Conservation (phyloP, 495 filamentous ascomycete genomes). For the Daldinia concentrica region DNA sequence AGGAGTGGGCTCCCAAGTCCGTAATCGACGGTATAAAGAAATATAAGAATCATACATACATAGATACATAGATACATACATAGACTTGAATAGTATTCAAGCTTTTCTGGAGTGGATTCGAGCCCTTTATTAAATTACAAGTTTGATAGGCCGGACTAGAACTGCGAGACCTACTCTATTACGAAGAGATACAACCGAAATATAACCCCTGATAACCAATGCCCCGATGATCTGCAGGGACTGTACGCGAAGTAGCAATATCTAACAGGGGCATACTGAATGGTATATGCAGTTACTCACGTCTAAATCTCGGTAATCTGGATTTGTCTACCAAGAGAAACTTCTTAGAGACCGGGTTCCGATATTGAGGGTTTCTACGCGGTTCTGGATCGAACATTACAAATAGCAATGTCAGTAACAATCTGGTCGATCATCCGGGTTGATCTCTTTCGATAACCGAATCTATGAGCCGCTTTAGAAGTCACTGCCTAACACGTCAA, state of each 20-base stretch:
- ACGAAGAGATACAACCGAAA: neutral
- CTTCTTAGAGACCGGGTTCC: neutral
- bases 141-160: neutral
- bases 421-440: neutral
- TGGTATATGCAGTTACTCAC: neutral
- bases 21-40: neutral
- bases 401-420: neutral
- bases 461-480: neutral
- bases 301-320: slow-evolving; percentile 25
- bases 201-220: neutral
- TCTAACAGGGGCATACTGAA: neutral
- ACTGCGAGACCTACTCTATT: neutral
- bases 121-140: neutral
- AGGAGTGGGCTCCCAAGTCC: neutral
- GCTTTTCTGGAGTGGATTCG: neutral
- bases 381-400: neutral
- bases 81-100: neutral
- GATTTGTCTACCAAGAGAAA: neutral
- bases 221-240: neutral
- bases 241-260: neutral
- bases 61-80: neutral
- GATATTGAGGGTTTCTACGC: neutral
- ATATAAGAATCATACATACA: neutral
- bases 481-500: neutral
- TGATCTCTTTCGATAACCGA: neutral